Evolutionary conservation across 169 alveolate genomes (phyloP), one percentile per base, ranked within the genome.

Genomic region (Babesia ovata): DNA sequence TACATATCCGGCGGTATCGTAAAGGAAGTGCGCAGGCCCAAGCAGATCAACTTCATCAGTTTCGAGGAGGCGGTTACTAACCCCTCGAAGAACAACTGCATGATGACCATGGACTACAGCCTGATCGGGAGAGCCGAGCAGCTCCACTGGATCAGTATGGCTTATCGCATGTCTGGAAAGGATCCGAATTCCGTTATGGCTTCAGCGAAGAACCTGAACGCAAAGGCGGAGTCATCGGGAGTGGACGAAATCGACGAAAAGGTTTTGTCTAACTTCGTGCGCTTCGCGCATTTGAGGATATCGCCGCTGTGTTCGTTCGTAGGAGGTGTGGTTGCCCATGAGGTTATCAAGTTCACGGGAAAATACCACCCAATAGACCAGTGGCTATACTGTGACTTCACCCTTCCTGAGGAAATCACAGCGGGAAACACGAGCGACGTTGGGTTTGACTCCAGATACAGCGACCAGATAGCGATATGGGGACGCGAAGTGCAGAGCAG

Each of bases 241-340:
- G 94, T 93, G n/a, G 97, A 91, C 45, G 92, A 87, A 63, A 72
- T 94, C 57, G 97, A 93, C 50, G 95, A 92, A 76, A 71, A 86
- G 42, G 82, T 96, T 14, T 84, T 96, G 24, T 85, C 69, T 22
- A 92, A 91, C 12, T 92, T 94, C n/a, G 90, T 95, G 42, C 71
- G 67, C 36, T 93, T 79, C 79, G 90, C 97, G 8, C 71, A 79
- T 52, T 71, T 95, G 21, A 91, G 91, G 79, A 83, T 97, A 44
- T 90, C 99, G 17, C 99, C 99, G 3, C 91, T 97, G 79, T 94
- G 98, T 4, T 96, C 99, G 39, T 97, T 96, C 84, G 92, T 96
- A 75, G 99, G 99, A 54, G 99, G 99, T 19, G 88, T 98, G 48
- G 94, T 97, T 14, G 98, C 99, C 16, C 98, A 97, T 77, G 94